phyloP scores from a whole-genome alignment of 805 yeast genomes.

The Priceomyces melissophilus region DNA sequence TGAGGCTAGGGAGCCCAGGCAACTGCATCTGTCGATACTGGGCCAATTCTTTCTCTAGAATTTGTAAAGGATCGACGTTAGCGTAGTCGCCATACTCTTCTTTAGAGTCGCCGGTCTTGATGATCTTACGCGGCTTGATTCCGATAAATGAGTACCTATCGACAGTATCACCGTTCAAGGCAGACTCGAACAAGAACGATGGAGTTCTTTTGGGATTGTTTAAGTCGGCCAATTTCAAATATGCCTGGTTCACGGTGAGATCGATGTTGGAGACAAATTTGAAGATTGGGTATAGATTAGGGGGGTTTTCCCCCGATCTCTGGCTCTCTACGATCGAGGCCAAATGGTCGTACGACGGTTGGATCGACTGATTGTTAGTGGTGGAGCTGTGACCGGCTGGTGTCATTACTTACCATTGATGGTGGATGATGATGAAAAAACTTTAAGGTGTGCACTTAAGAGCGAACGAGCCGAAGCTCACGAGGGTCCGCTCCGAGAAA shows the following conservation, averaged over 20 bases:
- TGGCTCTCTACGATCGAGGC: constrained; percentile 20
- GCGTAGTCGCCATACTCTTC: constrained; percentile 23
- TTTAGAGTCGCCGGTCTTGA: constrained; percentile 73
- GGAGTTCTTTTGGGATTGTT: constrained; percentile 49
- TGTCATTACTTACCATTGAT: too few species aligned
- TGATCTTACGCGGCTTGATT: constrained; percentile 72
- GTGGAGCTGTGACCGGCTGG: too few species aligned
- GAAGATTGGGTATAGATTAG: constrained; percentile 80
- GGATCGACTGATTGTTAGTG: constrained; percentile 14
- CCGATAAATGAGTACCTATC: constrained; percentile 94
- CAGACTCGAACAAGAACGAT: constrained; percentile 84
- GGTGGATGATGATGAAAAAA: too few species aligned
- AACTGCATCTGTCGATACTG: constrained; percentile 65
- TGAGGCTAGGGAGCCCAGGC: constrained; percentile 77
- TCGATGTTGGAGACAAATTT: constrained; percentile 71
- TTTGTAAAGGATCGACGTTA: constrained; percentile 74
- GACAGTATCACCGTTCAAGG: constrained; percentile 82
- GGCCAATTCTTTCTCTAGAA: constrained; percentile 72
- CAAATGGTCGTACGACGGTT: constrained; percentile 35
- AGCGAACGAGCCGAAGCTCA: too few species aligned
- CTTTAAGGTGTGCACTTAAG: too few species aligned
- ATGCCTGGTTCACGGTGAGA: constrained; percentile 87
- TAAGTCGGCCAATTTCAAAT: constrained; percentile 74
- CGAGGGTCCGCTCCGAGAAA: too few species aligned
- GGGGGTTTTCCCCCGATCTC: constrained; percentile 16